Conservation (phyloP, 805 yeast species). For the Tetrapisispora phaffii region DNA sequence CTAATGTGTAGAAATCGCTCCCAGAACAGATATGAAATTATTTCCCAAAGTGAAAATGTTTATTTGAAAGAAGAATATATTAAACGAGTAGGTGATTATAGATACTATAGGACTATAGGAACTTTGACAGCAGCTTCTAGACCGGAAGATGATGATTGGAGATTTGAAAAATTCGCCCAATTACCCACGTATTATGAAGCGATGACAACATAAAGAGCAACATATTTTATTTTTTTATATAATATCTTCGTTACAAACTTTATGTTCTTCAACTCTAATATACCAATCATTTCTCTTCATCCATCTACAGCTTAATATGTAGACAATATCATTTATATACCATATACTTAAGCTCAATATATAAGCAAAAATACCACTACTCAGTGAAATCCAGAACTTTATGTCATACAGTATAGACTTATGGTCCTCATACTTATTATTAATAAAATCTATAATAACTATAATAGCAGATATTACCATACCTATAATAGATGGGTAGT, state of each 20-base stretch:
- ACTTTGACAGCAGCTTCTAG: background rate
- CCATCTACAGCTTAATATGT: background rate
- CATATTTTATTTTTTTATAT: too few relatives aligned
- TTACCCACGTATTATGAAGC: background rate
- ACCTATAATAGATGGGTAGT: background rate
- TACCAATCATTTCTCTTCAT: background rate
- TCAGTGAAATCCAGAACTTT: background rate
- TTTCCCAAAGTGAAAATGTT: background rate
- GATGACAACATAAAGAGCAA: background rate
- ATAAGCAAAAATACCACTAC: background rate
- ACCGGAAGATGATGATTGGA: background rate
- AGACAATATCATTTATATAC: background rate
- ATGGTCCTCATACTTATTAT: background rate
- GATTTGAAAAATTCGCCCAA: background rate
- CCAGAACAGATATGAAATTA: background rate
- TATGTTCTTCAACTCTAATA: background rate
- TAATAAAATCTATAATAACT: background rate
- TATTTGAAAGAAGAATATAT: background rate
- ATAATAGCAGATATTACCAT: background rate
- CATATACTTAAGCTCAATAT: background rate
- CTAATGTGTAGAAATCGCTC: background rate
- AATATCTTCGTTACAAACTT: background rate
- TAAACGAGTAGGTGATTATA: too few relatives aligned
- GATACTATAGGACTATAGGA: background rate
- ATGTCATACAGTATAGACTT: background rate